Base-by-base conservation (phyloP, 352 stramenopile species). In the Pythium phragmiticola region DNA sequence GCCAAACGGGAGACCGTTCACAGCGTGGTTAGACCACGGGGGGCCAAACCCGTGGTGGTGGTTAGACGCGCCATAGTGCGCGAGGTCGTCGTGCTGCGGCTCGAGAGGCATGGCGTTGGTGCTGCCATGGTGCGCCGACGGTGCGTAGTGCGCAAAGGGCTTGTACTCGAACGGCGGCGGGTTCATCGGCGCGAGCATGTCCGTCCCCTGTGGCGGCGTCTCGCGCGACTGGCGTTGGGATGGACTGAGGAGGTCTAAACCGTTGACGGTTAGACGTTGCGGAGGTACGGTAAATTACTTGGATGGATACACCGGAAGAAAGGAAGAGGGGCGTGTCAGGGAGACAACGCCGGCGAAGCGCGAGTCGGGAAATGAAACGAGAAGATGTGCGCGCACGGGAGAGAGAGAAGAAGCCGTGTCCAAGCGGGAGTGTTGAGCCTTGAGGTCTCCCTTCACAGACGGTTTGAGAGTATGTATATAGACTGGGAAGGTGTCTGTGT, bases 131-230 rank as follows among this genome's bases (percentile, higher is more conserved):
- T 61, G 42, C 8, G 37, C 34, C 28, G 8, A 13, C 14, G 43
- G n/a, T 0, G 30, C 17, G 52, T 48, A 23, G 56, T 36, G 45
- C n/a, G 17, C n/a, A 21, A 37, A 43, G 5, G 56, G 43, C 46
- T 63, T 63, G 56, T 56, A 63, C 42, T 63, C 56, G 45, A 53
- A 26, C 23, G 57, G 57, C 33, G 57, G 57, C 17, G 34, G 19
- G 57, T 64, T 64, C 57, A 64, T 64, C 30, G 45, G 57, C 55
- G 33, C 55, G 56, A 63, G 56, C 56, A 63, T 63, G 45, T 34
- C 55, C 50, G 11, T 49, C 19, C 17, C 30, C 17, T 7, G 14
- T n/a, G 49, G 49, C 30, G 49, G 16, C 4, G 23, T 23, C 23
- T 16, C 12, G 21, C 14, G 37, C 11, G 14, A 12, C 11, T 42